phyloP scores from a whole-genome alignment of 208 protist species.

The Leishmania tropica region DNA sequence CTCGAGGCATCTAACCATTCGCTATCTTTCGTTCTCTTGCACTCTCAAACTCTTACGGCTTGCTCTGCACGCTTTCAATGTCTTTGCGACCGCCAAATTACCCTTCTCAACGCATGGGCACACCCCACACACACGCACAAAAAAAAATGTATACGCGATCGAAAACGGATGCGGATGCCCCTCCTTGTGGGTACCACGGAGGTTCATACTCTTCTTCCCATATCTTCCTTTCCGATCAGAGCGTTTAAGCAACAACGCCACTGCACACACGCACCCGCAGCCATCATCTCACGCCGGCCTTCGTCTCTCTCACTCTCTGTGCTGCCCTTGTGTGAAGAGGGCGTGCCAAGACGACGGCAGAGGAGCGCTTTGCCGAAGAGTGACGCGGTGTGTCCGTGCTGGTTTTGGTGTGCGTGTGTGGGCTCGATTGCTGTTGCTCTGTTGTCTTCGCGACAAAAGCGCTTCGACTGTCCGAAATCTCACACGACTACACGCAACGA shows the following conservation, averaged over 20 bases:
- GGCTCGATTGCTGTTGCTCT: not conserved
- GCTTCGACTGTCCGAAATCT: not conserved
- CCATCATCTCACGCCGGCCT: not conserved
- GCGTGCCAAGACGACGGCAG: not conserved
- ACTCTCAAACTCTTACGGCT: not conserved
- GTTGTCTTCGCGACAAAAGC: not conserved
- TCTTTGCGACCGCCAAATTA: not conserved
- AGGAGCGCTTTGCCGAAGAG: not conserved
- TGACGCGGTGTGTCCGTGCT: no score
- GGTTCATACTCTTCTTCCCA: not conserved
- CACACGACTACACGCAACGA: not conserved
- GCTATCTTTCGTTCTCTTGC: not conserved
- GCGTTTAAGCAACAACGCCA: not conserved
- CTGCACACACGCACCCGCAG: not conserved
- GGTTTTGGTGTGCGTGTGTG: not conserved
- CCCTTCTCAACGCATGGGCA: not conserved
- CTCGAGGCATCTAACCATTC: not conserved
- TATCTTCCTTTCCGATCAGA: not conserved
- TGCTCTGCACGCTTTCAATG: not conserved
- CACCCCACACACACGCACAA: not conserved
- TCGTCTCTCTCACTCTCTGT: not conserved
- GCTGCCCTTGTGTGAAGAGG: no score
- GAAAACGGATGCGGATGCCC: not conserved
- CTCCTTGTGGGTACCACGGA: not conserved
- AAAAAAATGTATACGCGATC: not conserved